Evolutionary conservation across 148 eudicot genomes (phyloP), one percentile per base, ranked within the genome.

Genomic region (Cornus controversa): DNA sequence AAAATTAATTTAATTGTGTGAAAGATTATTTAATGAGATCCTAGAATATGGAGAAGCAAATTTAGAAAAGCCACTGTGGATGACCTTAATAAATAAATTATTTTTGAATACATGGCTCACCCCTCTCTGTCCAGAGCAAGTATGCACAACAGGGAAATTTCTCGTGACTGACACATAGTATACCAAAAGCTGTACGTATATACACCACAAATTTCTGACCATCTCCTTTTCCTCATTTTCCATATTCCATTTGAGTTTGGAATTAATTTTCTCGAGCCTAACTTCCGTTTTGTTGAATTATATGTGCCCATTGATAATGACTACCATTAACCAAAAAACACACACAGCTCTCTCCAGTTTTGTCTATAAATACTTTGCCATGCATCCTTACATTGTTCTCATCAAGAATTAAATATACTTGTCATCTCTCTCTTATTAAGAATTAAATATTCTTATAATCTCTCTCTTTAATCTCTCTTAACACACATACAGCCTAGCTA

Each of bases 301-400:
- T 72, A 36, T 36, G 54, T 50, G 62, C 74, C 25, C 14, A 18
- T 28, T 72, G 75, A 72, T 27, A 10, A 72, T 16, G 75, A 72
- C 75, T 10, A 28, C 64, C 75, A 72, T 72, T 54, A 57, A 16
- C 66, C 4, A 72, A 70, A 70, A 42, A 25, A 0, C 74, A 47
- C 4, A 10, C 25, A 72, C 14, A 6, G 5, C 18, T 23, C 66
- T 16, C 23, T 14, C 6, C 23, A 13, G 4, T 7, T 74, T 62
- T 26, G 16, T 37, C 77, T 63, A 74, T 74, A 74, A 62, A 74
- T 74, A 74, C 23, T 69, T 74, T 16, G 20, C 54, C 28, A 70
- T 6, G 57, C 22, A 5, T 2, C 34, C 54, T 25, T 58, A 11
- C 23, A 18, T 25, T 2, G 13, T 67, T 22, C 1, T 16, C 45